A percentile compares a stretch with the other conserved stretches of the same genome.
Evolutionary conservation across 2,329 filamentous ascomycete genomes (phyloP).

Genomic region (Ophiostoma pallidulum): DNA sequence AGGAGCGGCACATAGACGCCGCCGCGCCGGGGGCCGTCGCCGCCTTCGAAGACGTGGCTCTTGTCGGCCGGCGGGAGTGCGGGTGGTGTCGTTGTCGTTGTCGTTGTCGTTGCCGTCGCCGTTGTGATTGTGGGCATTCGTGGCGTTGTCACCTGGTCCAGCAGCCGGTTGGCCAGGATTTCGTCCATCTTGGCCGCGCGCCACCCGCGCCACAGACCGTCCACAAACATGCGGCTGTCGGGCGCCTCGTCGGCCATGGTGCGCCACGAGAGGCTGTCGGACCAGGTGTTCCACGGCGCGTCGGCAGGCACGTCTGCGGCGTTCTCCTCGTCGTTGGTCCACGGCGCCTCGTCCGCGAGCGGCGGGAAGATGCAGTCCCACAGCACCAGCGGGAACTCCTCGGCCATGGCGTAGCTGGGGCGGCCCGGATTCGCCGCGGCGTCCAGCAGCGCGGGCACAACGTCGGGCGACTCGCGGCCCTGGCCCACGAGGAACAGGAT

Average conservation of each 20-base stretch:
- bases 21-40: constrained; percentile 37
- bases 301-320: not conserved
- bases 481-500: constrained; percentile 90
- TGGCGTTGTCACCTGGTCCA: constrained; percentile 46
- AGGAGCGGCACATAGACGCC: constrained; percentile 49
- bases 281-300: constrained; percentile 22
- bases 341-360: constrained; percentile 26
- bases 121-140: too few relatives aligned
- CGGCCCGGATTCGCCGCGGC: constrained; percentile 59
- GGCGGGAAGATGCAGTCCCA: constrained; percentile 90
- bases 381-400: constrained; percentile 79
- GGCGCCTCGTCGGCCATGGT: constrained; percentile 60
- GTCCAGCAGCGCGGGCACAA: constrained; percentile 70
- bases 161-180: constrained; percentile 63
- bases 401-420: constrained; percentile 84
- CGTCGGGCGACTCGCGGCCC: constrained; percentile 64
- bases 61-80: constrained; percentile 21
- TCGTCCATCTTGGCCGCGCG: constrained; percentile 82
- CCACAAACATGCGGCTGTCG: constrained; percentile 51
- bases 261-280: constrained; percentile 65
- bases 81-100: constrained; percentile 36
- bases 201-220: constrained; percentile 76
- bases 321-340: not conserved
- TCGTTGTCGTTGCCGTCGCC: too few relatives aligned
- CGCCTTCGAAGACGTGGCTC: constrained; percentile 45